These are phyloP conservation scores for Suhomyces panamericanus DNA, from an alignment of 1,139 yeast species.

Conservation along the genomic window DNA sequence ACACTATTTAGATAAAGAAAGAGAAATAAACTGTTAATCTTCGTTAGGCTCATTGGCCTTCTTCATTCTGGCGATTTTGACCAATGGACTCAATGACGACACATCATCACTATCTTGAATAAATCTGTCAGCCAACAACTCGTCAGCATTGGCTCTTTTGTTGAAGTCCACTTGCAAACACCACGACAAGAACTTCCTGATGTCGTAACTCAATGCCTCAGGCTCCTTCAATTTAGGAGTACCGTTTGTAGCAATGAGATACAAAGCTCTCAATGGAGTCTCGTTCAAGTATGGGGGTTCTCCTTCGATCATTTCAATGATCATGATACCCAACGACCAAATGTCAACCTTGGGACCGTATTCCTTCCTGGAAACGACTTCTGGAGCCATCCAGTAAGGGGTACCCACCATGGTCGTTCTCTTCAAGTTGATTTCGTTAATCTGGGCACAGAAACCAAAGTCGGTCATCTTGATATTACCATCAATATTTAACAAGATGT, in stretches of 20 bases:
- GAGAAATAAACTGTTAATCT: constrained; percentile 16
- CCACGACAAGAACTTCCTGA: constrained; percentile 72
- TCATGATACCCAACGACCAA: constrained; percentile 97
- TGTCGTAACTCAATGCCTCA: constrained; percentile 65
- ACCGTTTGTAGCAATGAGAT: constrained; percentile 92
- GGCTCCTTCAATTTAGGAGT: constrained; percentile 92
- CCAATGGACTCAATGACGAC: constrained; percentile 80
- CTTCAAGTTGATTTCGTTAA: constrained; percentile 79
- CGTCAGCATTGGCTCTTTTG: constrained; percentile 77
- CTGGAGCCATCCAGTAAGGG: constrained; percentile 99
- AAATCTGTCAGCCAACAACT: constrained; percentile 71
- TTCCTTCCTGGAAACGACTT: constrained; percentile 89
- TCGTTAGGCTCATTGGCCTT: constrained; percentile 55
- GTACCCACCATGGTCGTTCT: constrained; percentile 99
- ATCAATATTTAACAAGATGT: constrained; percentile 73
- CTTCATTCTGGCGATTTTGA: constrained; percentile 81
- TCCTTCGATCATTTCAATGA: constrained; percentile 97
- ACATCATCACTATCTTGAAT: constrained; percentile 73
- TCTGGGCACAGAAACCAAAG: constrained; percentile 94
- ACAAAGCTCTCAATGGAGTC: constrained; percentile 88
- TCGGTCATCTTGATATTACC: constrained; percentile 92
- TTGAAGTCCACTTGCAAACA: constrained; percentile 85
- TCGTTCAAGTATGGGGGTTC: constrained; percentile 97
- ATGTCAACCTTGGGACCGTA: constrained; percentile 97
- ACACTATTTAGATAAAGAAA: constrained; percentile 8